Conservation (phyloP, 2,329 filamentous ascomycete genomes). For the Colletotrichum eremochloae region DNA sequence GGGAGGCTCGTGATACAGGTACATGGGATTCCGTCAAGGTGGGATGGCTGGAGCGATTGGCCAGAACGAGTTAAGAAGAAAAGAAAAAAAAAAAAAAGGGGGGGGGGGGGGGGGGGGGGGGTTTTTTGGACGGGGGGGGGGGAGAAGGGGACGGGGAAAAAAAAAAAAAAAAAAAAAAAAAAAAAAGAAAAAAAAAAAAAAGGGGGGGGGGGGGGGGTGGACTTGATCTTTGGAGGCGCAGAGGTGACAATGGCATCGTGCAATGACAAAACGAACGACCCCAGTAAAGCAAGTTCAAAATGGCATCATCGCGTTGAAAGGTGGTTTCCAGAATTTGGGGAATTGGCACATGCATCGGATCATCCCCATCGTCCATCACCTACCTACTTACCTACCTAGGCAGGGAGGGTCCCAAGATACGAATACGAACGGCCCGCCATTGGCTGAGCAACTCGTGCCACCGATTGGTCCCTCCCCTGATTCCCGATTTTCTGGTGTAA, state of each 20-base stretch:
- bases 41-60: slow-evolving; percentile 10
- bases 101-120: neutral
- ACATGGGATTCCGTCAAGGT: slow-evolving; percentile 16
- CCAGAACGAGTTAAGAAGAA: neutral
- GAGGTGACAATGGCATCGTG: slow-evolving; percentile 8
- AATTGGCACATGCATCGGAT: slow-evolving; percentile 36
- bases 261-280: too few species aligned
- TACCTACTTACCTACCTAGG: slow-evolving; percentile 30
- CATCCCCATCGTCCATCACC: slow-evolving; percentile 32
- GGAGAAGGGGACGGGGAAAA: too few species aligned
- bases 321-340: slow-evolving; percentile 25
- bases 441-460: slow-evolving; percentile 29
- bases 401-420: slow-evolving; percentile 32
- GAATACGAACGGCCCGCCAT: slow-evolving; percentile 42
- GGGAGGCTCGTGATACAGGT: neutral
- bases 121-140: too few species aligned
- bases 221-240: neutral
- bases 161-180: neutral
- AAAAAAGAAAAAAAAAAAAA: too few species aligned
- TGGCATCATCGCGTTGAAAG: slow-evolving; percentile 35
- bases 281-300: slow-evolving; percentile 22
- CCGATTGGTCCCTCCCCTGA: slow-evolving; percentile 24
- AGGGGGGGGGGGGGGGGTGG: neutral
- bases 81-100: neutral
- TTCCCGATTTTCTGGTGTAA: slow-evolving; percentile 36